phyloP scores from a whole-genome alignment of 106 monocot genomes.

The Iris macrosiphon region DNA sequence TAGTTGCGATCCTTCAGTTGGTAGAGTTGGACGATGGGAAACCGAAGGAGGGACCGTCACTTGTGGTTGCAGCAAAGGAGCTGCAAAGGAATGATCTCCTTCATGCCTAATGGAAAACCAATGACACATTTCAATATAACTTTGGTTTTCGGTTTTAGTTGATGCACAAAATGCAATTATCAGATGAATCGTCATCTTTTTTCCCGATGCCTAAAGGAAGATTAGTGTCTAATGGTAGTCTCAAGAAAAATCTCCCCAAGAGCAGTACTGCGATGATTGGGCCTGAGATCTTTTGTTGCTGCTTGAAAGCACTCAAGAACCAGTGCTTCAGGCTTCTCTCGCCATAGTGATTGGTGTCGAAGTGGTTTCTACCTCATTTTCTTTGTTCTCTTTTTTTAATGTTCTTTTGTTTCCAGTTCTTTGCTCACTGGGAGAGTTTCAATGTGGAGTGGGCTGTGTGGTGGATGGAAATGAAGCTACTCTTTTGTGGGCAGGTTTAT shows the following conservation, averaged over 20 bases:
- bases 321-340: background rate
- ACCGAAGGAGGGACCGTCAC: background rate
- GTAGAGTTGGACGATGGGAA: constrained; percentile 3
- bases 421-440: background rate
- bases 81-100: background rate
- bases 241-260: background rate
- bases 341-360: background rate
- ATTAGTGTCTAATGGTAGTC: too few relatives aligned
- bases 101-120: background rate
- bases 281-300: constrained; percentile 1
- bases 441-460: background rate
- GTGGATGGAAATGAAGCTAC: background rate
- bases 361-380: background rate
- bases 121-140: background rate
- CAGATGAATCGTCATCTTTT: too few relatives aligned
- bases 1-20: constrained; percentile 7
- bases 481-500: too few relatives aligned
- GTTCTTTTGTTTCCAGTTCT: background rate
- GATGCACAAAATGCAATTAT: too few relatives aligned
- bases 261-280: constrained; percentile 5
- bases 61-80: background rate
- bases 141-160: background rate
- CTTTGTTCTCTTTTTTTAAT: background rate
- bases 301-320: background rate
- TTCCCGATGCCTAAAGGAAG: too few relatives aligned